Percentiles rank a stretch among this genome's conserved stretches.
Conservation (phyloP, 495 filamentous ascomycete genomes). For the Trypethelium eluteriae region DNA sequence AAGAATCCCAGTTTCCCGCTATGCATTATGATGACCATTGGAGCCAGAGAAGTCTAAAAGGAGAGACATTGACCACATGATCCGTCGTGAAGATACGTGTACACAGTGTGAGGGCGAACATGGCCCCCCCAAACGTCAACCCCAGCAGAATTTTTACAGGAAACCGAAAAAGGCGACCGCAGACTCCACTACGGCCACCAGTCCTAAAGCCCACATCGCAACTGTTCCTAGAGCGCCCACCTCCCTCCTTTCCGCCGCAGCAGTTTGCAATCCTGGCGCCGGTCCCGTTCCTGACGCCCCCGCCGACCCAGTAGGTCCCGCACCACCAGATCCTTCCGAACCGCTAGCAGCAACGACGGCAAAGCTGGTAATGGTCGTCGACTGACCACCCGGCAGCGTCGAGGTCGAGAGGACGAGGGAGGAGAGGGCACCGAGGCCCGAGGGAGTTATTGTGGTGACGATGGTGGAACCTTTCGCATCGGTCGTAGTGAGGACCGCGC, state of each 20-base stretch:
- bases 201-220: neutral
- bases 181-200: neutral
- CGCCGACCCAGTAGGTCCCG: neutral
- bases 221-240: neutral
- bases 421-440: constrained; percentile 28
- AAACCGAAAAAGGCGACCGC: neutral
- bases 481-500: constrained; percentile 33
- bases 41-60: neutral
- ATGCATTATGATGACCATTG: neutral
- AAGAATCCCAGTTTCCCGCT: neutral
- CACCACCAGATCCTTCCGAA: neutral
- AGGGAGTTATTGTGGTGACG: constrained; percentile 34
- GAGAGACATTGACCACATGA: constrained; percentile 12
- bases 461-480: constrained; percentile 31
- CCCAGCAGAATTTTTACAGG: neutral
- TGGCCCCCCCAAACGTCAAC: neutral
- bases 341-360: constrained; percentile 17
- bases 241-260: neutral
- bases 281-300: neutral
- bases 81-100: constrained; percentile 3
- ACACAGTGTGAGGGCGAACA: neutral
- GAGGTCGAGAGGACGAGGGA: constrained; percentile 32
- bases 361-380: constrained; percentile 32
- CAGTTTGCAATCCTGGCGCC: constrained; percentile 9
- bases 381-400: constrained; percentile 29